Conservation (phyloP, 306 rosid species). For the Rosa rugosa region DNA sequence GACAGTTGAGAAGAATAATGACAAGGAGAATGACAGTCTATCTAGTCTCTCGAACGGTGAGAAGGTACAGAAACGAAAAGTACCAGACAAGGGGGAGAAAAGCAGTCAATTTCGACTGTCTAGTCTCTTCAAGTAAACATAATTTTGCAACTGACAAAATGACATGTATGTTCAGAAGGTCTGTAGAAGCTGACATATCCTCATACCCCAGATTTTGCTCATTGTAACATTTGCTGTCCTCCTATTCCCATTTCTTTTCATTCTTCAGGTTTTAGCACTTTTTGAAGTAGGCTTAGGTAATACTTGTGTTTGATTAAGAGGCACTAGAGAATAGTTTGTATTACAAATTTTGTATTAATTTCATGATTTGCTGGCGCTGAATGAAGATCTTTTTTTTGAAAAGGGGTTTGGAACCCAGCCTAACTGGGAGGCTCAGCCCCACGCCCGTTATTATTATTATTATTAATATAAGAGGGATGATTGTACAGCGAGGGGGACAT, state of each 20-base stretch:
- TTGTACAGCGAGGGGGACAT: too few relatives aligned
- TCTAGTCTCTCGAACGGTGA: constrained; percentile 37
- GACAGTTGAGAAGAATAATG: constrained; percentile 22
- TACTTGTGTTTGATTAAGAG: background rate
- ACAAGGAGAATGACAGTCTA: constrained; percentile 12
- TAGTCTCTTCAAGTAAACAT: constrained; percentile 46
- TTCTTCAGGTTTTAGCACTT: background rate
- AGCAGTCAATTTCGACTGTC: constrained; percentile 34
- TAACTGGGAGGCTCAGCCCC: too few relatives aligned
- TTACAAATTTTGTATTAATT: background rate
- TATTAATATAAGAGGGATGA: too few relatives aligned
- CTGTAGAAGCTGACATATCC: background rate
- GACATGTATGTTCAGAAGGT: constrained; percentile 7
- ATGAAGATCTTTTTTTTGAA: too few relatives aligned
- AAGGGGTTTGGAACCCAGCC: too few relatives aligned
- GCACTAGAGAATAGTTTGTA: background rate
- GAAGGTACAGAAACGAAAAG: constrained; percentile 17
- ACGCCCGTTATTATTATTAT: too few relatives aligned
- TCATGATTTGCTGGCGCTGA: background rate
- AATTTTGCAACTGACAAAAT: background rate
- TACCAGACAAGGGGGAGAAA: constrained; percentile 12
- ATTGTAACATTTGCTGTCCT: background rate
- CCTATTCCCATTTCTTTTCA: background rate
- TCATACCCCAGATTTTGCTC: background rate
- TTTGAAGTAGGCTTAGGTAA: background rate